Conservation (phyloP, 2,329 filamentous ascomycete genomes). For the Claviceps pazoutovae region DNA sequence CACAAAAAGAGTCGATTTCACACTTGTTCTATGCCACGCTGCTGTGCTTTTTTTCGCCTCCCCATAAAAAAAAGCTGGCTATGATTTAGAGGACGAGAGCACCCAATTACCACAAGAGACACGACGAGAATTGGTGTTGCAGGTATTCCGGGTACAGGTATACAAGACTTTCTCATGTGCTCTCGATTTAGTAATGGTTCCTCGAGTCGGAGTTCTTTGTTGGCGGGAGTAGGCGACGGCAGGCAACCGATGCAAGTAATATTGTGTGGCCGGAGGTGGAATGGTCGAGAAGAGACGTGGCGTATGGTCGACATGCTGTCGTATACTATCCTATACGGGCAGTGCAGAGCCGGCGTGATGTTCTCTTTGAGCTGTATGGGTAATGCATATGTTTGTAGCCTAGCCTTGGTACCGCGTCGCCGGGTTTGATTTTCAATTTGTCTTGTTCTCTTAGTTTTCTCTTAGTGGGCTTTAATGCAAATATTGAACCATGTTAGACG, state of each 20-base stretch:
- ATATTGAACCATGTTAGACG: conserved; percentile 34
- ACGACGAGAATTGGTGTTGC: conserved; percentile 8
- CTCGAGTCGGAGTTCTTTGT: not conserved
- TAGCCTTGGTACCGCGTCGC: conserved; percentile 10
- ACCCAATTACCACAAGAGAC: conserved; percentile 6
- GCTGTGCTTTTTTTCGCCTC: conserved; percentile 13
- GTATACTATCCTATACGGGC: conserved; percentile 2
- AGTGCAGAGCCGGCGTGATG: conserved; percentile 5
- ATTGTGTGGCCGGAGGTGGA: conserved; percentile 4
- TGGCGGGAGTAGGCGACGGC: conserved; percentile 6
- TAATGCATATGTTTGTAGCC: conserved; percentile 16
- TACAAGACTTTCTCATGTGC: conserved; percentile 1
- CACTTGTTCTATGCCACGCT: conserved; percentile 18
- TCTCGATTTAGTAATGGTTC: conserved; percentile 4
- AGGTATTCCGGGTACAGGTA: conserved; percentile 3
- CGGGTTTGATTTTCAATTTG: conserved; percentile 24
- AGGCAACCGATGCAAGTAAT: conserved; percentile 8
- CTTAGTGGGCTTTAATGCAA: conserved; percentile 51
- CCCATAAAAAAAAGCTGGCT: conserved; percentile 15
- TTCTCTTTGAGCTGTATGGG: conserved; percentile 13
- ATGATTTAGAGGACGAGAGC: conserved; percentile 20
- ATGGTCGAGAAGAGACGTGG: conserved; percentile 4
- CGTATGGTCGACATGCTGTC: conserved; percentile 10
- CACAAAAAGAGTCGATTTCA: conserved; percentile 17
- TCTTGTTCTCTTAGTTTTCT: conserved; percentile 32